phyloP scores from a whole-genome alignment of 2,329 filamentous ascomycete species.

The Alternaria novae-zelandiae region DNA sequence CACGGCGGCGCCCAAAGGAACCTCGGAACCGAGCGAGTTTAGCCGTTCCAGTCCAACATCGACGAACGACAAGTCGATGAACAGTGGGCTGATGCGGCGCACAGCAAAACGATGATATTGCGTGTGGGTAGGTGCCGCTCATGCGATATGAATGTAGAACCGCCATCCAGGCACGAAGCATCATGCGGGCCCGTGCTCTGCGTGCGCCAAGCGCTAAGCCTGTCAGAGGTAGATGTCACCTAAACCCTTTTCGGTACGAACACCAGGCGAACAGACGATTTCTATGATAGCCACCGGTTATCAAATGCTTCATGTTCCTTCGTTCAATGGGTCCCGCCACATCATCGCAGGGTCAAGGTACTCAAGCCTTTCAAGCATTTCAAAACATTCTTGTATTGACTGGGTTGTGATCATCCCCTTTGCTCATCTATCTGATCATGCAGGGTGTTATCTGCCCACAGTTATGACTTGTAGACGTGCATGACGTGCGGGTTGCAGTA shows the following conservation, averaged over 20 bases:
- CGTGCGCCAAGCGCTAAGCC: slow-evolving; percentile 1
- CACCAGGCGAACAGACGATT: slow-evolving; percentile 1
- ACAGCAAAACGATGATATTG: not conserved
- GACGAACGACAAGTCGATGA: not conserved
- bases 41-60: not conserved
- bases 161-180: not conserved
- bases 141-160: not conserved
- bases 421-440: not conserved
- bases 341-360: not conserved
- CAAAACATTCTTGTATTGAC: slow-evolving; percentile 1
- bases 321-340: not conserved
- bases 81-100: not conserved
- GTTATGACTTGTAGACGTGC: slow-evolving; percentile 52
- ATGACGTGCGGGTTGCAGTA: slow-evolving; percentile 58
- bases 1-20: not conserved
- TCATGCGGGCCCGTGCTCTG: not conserved
- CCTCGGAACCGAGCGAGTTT: slow-evolving; percentile 1
- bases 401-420: not conserved
- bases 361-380: slow-evolving; percentile 3
- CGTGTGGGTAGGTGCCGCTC: not conserved
- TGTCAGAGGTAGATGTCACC: slow-evolving; percentile 6
- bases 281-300: not conserved
- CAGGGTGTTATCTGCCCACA: not conserved
- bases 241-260: not conserved
- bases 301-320: slow-evolving; percentile 5